Evolutionary conservation across 2,329 filamentous ascomycete genomes (phyloP).

Genomic region (Epichloe uncinata): DNA sequence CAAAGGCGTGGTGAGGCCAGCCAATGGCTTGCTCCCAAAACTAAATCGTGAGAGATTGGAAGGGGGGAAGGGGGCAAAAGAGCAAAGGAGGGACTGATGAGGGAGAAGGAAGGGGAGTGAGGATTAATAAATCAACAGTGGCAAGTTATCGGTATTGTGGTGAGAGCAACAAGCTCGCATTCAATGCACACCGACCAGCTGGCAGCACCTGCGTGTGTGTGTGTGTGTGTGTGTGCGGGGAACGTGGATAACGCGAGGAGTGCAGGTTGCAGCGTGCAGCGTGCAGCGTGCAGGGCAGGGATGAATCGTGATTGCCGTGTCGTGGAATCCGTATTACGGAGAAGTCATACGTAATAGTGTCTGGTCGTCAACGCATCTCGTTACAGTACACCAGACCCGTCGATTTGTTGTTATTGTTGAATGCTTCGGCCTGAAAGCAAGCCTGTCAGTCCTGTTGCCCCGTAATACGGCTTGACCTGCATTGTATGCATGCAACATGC

Average conservation of each 20-base stretch:
- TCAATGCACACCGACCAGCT: background rate
- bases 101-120: background rate
- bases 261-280: too few species aligned
- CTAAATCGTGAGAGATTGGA: background rate
- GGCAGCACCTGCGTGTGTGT: background rate
- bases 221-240: background rate
- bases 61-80: background rate
- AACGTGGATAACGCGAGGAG: too few species aligned
- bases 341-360: too few species aligned
- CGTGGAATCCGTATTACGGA: too few species aligned
- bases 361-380: background rate
- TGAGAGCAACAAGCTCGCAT: background rate
- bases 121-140: background rate
- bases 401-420: background rate
- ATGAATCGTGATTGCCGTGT: too few species aligned
- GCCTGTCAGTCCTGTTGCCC: background rate
- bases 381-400: background rate
- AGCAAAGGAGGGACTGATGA: background rate
- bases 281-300: too few species aligned
- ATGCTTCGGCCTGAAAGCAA: too few species aligned
- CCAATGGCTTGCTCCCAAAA: background rate
- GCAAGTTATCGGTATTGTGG: background rate
- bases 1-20: background rate
- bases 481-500: background rate
- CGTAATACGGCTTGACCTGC: too few species aligned